Evolutionary conservation across 2,329 filamentous ascomycete genomes (phyloP).

Genomic region (Tolypocladium endophyticum): DNA sequence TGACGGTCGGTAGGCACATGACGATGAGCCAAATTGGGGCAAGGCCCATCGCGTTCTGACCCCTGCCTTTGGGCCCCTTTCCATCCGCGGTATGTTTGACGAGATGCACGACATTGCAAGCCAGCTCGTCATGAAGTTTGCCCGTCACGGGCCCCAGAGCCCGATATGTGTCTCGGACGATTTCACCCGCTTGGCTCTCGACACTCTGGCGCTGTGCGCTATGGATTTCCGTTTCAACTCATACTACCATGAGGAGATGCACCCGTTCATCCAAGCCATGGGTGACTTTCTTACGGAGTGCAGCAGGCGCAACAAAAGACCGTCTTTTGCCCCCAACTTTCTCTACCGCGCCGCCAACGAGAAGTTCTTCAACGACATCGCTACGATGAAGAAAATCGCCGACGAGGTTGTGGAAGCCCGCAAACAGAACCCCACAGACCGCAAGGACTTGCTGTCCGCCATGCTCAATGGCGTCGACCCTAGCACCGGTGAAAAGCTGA

Average conservation of each 20-base stretch:
- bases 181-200: constrained; percentile 63
- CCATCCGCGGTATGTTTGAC: constrained; percentile 58
- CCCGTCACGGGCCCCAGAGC: constrained; percentile 45
- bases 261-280: constrained; percentile 63
- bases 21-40: constrained; percentile 51
- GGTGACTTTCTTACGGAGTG: constrained; percentile 48
- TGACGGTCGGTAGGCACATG: constrained; percentile 23
- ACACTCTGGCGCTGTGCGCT: constrained; percentile 61
- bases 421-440: constrained; percentile 40
- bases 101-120: constrained; percentile 59
- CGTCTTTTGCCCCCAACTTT: constrained; percentile 31
- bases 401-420: constrained; percentile 51
- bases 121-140: constrained; percentile 59
- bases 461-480: constrained; percentile 61
- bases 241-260: constrained; percentile 57
- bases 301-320: constrained; percentile 37
- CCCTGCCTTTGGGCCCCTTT: constrained; percentile 59
- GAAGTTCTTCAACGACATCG: constrained; percentile 44
- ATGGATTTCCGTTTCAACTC: constrained; percentile 67
- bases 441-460: constrained; percentile 58
- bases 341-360: constrained; percentile 37
- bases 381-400: constrained; percentile 42
- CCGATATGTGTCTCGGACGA: constrained; percentile 53
- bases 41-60: constrained; percentile 56
- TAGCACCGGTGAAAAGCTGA: constrained; percentile 54